phyloP scores from a whole-genome alignment of 2,329 filamentous ascomycete genomes.

The Cercospora janseana region DNA sequence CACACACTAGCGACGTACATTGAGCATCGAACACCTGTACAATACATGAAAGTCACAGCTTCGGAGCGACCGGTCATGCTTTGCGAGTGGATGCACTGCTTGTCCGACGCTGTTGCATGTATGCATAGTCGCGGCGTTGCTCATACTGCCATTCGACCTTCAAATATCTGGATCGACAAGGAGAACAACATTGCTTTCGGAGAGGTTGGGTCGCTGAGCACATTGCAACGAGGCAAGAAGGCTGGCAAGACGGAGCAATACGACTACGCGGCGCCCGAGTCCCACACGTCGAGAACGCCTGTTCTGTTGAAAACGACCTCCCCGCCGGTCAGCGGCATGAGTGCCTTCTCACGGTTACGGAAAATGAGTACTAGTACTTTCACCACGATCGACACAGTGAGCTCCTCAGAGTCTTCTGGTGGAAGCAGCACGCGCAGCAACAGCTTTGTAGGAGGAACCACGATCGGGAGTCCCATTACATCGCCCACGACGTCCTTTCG shows the following conservation, averaged over 20 bases:
- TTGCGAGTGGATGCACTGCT: constrained; percentile 73
- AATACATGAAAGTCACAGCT: constrained; percentile 63
- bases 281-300: constrained; percentile 49
- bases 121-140: constrained; percentile 63
- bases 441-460: constrained; percentile 27
- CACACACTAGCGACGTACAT: constrained; percentile 67
- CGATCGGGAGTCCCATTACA: constrained; percentile 28
- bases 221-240: constrained; percentile 54
- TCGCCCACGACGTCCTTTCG: constrained; percentile 20
- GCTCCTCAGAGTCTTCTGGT: constrained; percentile 36
- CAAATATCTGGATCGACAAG: constrained; percentile 65
- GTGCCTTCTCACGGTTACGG: constrained; percentile 32
- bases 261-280: constrained; percentile 71
- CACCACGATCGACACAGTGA: constrained; percentile 26
- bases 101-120: constrained; percentile 66
- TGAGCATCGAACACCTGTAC: constrained; percentile 57
- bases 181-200: constrained; percentile 66
- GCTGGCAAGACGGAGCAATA: constrained; percentile 67
- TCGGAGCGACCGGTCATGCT: constrained; percentile 58
- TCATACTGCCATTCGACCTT: constrained; percentile 69
- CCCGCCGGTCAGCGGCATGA: constrained; percentile 32
- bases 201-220: constrained; percentile 54
- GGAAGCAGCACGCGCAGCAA: constrained; percentile 34
- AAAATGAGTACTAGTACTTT: constrained; percentile 33
- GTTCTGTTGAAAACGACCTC: constrained; percentile 35